Percentiles rank a stretch among this genome's conserved stretches.
Evolutionary conservation across 2,329 filamentous ascomycete species (phyloP).

Genomic region (Colletotrichum sp.): DNA sequence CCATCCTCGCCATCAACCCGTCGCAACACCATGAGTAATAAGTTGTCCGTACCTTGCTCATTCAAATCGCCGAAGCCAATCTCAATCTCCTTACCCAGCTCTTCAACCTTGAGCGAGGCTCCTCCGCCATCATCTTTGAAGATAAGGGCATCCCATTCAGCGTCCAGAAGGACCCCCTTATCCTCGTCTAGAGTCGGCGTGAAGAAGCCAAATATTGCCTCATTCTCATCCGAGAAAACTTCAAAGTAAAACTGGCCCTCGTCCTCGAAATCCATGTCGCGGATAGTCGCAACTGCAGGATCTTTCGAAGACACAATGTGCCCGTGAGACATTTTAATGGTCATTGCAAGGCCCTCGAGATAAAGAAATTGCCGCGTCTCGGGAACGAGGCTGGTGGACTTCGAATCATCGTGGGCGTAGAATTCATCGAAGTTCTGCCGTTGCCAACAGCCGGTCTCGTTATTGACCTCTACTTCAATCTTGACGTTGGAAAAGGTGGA

Average conservation of each 20-base stretch:
- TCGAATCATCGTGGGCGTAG: neutral
- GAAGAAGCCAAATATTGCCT: neutral
- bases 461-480: neutral
- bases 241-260: neutral
- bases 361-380: neutral
- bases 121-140: neutral
- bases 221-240: neutral
- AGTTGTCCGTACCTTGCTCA: neutral
- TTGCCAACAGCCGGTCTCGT: neutral
- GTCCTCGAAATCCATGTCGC: neutral
- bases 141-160: neutral
- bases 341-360: neutral
- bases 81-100: neutral
- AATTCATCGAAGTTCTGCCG: neutral
- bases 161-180: neutral
- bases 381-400: neutral
- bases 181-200: neutral
- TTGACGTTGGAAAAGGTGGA: neutral
- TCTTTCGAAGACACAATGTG: neutral
- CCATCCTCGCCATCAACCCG: neutral
- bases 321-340: neutral
- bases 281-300: neutral
- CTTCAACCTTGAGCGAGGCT: neutral
- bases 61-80: neutral
- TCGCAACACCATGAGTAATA: neutral